Evolutionary conservation across 257 asterid species (phyloP), one percentile per base, ranked within the genome.

Genomic region (Eustoma russellianum): DNA sequence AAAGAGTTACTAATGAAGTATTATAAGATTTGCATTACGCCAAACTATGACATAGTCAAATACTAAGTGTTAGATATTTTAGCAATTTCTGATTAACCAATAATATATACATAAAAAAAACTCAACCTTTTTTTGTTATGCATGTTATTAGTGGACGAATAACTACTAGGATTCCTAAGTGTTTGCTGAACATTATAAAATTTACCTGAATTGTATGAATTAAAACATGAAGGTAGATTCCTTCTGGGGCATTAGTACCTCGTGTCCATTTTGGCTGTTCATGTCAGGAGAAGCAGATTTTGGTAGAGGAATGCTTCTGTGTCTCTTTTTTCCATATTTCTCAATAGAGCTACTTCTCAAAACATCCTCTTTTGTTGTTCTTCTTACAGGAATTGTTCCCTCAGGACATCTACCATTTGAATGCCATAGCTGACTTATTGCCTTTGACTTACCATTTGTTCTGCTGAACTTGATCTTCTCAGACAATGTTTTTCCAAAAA

Each of bases 331-430:
- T 16, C 96, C 96, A 80, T 66, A 90, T 11, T 62, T 72, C 67
- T 77, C 38, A 34, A 82, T 62, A 5, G 82, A 70, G 52, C 76
- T 79, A 35, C 94, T 88, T 69, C 96, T 75, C 15, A 81, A 52
- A 55, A 90, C 38, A 64, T 90, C 96, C 41, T 64, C 83, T 60
- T 67, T 46, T 56, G 69, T 76, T 1, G 86, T 83, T 77, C 98
- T 83, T 62, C 96, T 79, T 5, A 90, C 63, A 7, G 97, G 97
- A 50, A 90, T 67, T 33, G 97, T 81, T 48, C 86, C 96, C 24
- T 72, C 66, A 3, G 88, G 82, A 52, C 97, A 90, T 53, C 75
- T 79, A 43, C 94, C 97, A 53, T 76, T 81, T 65, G n/a, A 49
- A 55, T 83, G 94, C 94, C 97, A 86, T 33, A 72, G 41, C 65